Conservation (phyloP, 768 basidiomycete genomes). For the Calocybe indica region DNA sequence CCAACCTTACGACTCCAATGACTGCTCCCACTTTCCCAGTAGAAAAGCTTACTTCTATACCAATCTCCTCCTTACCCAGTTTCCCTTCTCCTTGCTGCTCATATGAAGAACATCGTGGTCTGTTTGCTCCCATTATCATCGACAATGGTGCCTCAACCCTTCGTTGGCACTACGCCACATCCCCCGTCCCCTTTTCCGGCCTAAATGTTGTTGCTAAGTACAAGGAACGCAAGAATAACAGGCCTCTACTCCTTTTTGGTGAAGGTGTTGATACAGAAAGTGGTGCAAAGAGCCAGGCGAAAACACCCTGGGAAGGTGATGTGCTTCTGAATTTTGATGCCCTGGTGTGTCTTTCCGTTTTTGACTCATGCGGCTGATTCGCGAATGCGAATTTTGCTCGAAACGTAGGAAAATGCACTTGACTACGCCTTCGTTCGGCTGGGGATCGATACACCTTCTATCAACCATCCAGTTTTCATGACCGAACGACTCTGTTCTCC, state of each 20-base stretch:
- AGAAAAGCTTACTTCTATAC: too few species aligned
- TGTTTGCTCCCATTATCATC: slow-evolving; percentile 66
- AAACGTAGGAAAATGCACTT: slow-evolving; percentile 83
- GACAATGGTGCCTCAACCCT: slow-evolving; percentile 85
- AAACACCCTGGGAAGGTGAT: slow-evolving; percentile 92
- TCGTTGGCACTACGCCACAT: slow-evolving; percentile 78
- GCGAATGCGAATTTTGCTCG: slow-evolving; percentile 14
- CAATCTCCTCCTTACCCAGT: too few species aligned
- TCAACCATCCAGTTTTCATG: slow-evolving; percentile 91
- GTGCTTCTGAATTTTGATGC: slow-evolving; percentile 89
- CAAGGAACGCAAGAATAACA: slow-evolving; percentile 83
- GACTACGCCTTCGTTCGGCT: slow-evolving; percentile 89
- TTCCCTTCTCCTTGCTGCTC: slow-evolving; percentile 10
- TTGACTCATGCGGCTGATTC: neutral
- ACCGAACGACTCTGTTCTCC: slow-evolving; percentile 88
- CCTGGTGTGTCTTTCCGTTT: slow-evolving; percentile 54
- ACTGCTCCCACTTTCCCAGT: too few species aligned
- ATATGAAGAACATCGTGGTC: slow-evolving; percentile 45
- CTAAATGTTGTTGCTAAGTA: slow-evolving; percentile 80
- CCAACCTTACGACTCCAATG: too few species aligned
- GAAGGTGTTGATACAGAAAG: slow-evolving; percentile 84
- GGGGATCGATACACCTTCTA: slow-evolving; percentile 67
- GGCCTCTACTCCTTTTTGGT: slow-evolving; percentile 82
- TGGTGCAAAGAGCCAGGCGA: slow-evolving; percentile 70
- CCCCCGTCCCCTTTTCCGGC: slow-evolving; percentile 47